phyloP scores from a whole-genome alignment of 805 yeast species.

The Metschnikowia hibisci region DNA sequence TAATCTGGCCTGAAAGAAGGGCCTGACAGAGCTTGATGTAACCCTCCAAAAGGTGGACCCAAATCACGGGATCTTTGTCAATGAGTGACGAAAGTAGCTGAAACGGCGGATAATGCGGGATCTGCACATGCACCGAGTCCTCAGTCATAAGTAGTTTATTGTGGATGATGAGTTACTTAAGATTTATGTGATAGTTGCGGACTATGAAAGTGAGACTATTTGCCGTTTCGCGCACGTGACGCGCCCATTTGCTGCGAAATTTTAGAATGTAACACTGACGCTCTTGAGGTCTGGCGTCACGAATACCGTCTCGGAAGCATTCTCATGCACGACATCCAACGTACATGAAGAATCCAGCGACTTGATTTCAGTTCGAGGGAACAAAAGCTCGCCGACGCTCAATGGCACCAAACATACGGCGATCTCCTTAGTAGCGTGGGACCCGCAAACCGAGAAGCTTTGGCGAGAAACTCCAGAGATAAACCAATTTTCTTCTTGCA shows the following conservation, averaged over 20 bases:
- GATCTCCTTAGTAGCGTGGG: constrained; percentile 16
- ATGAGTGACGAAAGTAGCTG: constrained; percentile 69
- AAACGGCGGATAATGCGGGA: constrained; percentile 73
- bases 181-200: not conserved
- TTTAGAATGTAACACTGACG: constrained; percentile 54
- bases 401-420: constrained; percentile 64
- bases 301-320: constrained; percentile 63
- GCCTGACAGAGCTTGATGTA: constrained; percentile 53
- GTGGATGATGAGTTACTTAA: not conserved
- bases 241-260: constrained; percentile 5
- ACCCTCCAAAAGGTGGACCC: constrained; percentile 68
- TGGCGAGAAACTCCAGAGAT: constrained; percentile 67
- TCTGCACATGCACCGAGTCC: constrained; percentile 41
- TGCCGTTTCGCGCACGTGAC: constrained; percentile 6
- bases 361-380: constrained; percentile 56
- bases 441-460: constrained; percentile 38
- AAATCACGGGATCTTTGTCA: constrained; percentile 79
- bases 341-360: constrained; percentile 26
- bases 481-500: constrained; percentile 70
- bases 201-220: not conserved
- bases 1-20: constrained; percentile 38
- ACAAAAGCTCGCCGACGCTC: constrained; percentile 63
- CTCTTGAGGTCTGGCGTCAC: constrained; percentile 69
- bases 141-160: constrained; percentile 3
- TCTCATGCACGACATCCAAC: constrained; percentile 62